Base-by-base conservation (phyloP, 495 filamentous ascomycete genomes). In the Hypoxylon trugodes region DNA sequence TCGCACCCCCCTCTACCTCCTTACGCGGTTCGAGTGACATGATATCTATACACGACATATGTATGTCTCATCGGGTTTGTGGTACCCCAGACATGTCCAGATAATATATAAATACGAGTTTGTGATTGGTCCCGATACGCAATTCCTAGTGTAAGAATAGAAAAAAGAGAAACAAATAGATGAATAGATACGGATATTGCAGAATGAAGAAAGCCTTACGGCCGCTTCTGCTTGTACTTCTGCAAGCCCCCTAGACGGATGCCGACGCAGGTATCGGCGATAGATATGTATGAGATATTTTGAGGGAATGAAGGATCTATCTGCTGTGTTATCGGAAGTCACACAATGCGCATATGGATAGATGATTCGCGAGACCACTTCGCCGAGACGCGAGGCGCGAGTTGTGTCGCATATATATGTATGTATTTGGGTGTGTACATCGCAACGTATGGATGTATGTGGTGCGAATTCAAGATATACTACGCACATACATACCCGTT, bases 91-190 rank as follows among this genome's bases (percentile, higher is more conserved):
- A 42, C n/a, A n/a, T n/a, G n/a, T n/a, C n/a, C n/a, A n/a, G 15
- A 22, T n/a, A 30, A 38, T 30, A 55, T 45, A 42, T 30, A 32
- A 38, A 26, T 42, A 58, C 51, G 10, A 35, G 9, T 8, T 2
- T 43, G 25, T 9, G 8, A 62, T 62, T 62, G 59, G 59, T 15
- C 18, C 19, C 3, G 12, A 48, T 56, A 62, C 50, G 59, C 59
- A 32, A 22, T 25, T 28, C 16, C 24, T 8, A 12, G 36, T 33
- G 43, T 43, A 49, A 33, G 16, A 25, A 26, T n/a, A 43, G 37
- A 36, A 8, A n/a, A 26, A 43, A 13, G 24, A 38, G 36, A 43
- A 13, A 53, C 28, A 53, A 24, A 43, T 47, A 46, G 12, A 35
- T 35, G 22, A 22, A 18, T n/a, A n/a, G n/a, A n/a, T n/a, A n/a